A percentile compares a stretch with the other conserved stretches of the same genome.
Conservation (phyloP, 2,329 filamentous ascomycete genomes). For the Colletotrichum kahawae region DNA sequence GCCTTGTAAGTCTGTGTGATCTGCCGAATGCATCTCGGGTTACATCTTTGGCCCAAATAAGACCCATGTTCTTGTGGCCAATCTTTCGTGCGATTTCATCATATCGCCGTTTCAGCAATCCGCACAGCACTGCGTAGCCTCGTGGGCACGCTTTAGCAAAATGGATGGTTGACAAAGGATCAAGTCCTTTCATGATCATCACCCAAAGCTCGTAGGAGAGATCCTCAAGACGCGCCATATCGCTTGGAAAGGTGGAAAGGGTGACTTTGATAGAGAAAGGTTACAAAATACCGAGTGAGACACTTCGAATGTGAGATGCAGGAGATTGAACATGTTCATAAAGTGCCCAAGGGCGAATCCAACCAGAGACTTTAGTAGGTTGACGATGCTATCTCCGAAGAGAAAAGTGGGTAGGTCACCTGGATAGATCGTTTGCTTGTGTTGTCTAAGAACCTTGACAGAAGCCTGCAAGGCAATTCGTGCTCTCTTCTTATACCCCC, state of each 20-base stretch:
- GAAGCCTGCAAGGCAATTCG: neutral
- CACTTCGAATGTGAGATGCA: neutral
- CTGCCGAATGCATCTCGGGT: no score
- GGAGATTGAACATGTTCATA: neutral
- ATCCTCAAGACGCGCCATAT: neutral
- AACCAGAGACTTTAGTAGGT: no score
- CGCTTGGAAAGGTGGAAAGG: neutral
- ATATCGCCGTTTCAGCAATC: neutral
- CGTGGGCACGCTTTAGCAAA: neutral
- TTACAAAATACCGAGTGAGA: neutral
- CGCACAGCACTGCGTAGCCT: neutral
- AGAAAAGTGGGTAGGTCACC: no score
- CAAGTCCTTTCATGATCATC: neutral
- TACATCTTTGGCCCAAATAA: neutral
- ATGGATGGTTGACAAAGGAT: neutral
- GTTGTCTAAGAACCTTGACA: neutral
- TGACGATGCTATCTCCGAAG: no score
- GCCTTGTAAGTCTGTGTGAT: neutral
- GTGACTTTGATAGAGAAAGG: neutral
- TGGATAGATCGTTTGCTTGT: no score
- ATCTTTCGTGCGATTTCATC: neutral
- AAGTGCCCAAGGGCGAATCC: neutral
- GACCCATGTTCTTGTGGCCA: neutral
- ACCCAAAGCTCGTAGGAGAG: neutral
- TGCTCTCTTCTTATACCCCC: no score